Evolutionary conservation across 257 asterid genomes (phyloP).

Genomic region (Lycium ferocissimum): DNA sequence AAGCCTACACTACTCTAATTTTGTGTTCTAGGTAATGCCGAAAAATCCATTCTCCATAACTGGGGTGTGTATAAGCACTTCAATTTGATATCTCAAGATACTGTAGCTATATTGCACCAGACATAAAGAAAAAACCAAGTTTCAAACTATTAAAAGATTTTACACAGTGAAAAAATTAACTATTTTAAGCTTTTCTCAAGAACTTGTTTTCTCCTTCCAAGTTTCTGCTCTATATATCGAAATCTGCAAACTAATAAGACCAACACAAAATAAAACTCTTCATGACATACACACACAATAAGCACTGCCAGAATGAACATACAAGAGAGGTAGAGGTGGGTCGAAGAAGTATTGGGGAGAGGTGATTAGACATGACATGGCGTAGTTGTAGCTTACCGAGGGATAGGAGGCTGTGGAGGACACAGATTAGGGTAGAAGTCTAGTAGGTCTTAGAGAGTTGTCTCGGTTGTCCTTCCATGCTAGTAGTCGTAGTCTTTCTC

Average conservation of each 20-base stretch:
- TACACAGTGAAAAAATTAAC: not conserved
- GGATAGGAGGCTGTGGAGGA: no score
- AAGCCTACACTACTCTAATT: not conserved
- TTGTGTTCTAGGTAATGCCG: not conserved
- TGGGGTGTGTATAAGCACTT: not conserved
- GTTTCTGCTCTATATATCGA: not conserved
- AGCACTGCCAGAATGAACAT: not conserved
- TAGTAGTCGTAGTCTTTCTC: no score
- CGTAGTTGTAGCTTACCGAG: no score
- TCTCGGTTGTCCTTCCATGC: no score
- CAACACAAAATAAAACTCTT: not conserved
- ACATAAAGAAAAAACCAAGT: not conserved
- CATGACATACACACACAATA: not conserved
- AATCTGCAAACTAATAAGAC: no score
- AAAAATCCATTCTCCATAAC: not conserved
- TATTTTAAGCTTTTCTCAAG: not conserved
- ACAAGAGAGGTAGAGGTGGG: no score
- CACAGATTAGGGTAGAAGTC: no score
- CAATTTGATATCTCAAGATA: constrained; percentile 11
- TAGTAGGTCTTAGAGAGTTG: no score
- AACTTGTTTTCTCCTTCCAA: not conserved
- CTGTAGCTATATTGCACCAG: not conserved
- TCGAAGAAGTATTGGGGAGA: no score
- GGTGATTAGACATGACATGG: no score
- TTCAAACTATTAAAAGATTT: not conserved